phyloP scores from a whole-genome alignment of 441 rosid genomes.

The Populus trichocarpa region DNA sequence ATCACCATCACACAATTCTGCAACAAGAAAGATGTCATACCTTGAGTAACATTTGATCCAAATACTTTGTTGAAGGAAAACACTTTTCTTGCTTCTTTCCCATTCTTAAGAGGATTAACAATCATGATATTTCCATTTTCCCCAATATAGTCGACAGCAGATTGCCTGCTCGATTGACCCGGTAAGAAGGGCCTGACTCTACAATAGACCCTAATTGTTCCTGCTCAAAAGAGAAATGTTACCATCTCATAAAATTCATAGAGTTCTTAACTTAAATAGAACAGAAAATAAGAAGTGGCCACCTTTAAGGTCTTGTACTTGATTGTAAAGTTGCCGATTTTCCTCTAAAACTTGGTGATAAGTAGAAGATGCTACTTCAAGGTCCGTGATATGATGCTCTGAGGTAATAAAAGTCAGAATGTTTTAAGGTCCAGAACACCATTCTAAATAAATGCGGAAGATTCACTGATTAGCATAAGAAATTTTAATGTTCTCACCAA shows the following conservation, averaged over 20 bases:
- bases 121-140: slow-evolving; percentile 94
- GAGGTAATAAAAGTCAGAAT: slow-evolving; percentile 17
- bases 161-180: slow-evolving; percentile 55
- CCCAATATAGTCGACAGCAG: slow-evolving; percentile 81
- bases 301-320: slow-evolving; percentile 98
- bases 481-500: slow-evolving; percentile 39
- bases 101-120: slow-evolving; percentile 75
- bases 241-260: background rate
- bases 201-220: slow-evolving; percentile 86
- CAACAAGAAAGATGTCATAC: slow-evolving; percentile 23
- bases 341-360: slow-evolving; percentile 83
- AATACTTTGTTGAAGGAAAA: slow-evolving; percentile 86
- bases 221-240: slow-evolving; percentile 32
- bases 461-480: background rate
- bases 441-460: background rate
- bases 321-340: slow-evolving; percentile 86
- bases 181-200: slow-evolving; percentile 82
- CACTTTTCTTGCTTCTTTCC: slow-evolving; percentile 78
- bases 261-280: background rate
- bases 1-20: background rate
- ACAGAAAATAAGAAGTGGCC: background rate
- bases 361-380: slow-evolving; percentile 71
- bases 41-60: slow-evolving; percentile 72
- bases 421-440: background rate
- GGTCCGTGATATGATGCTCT: slow-evolving; percentile 62